Percentiles rank a stretch among this genome's conserved stretches.
phyloP scores from a whole-genome alignment of 2,329 filamentous ascomycete genomes.

The Plenodomus lindquistii region DNA sequence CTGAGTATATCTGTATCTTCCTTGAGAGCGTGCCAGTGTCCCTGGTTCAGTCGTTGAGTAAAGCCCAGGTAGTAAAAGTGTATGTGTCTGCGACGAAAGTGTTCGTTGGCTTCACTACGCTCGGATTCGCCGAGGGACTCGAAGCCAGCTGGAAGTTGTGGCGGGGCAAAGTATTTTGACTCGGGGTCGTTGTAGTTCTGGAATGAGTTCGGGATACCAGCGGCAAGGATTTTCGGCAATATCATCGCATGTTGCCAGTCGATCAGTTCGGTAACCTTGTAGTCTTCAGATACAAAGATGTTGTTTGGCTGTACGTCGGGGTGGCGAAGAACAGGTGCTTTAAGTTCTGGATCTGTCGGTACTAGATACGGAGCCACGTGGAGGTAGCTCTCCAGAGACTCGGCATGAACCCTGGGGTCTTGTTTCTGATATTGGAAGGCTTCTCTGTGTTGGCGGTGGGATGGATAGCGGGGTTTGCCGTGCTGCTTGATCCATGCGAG shows the following conservation, averaged over 20 bases:
- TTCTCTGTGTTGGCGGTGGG: slow-evolving; percentile 25
- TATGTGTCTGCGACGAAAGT: slow-evolving; percentile 30
- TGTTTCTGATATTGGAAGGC: slow-evolving; percentile 25
- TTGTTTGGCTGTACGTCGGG: slow-evolving; percentile 42
- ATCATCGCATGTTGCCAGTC: slow-evolving; percentile 48
- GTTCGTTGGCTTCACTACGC: slow-evolving; percentile 19
- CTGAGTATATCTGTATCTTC: slow-evolving; percentile 21
- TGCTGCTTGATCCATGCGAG: slow-evolving; percentile 24
- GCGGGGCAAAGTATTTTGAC: slow-evolving; percentile 21
- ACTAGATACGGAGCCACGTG: slow-evolving; percentile 23
- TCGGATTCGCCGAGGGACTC: slow-evolving; percentile 18
- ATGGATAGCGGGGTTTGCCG: slow-evolving; percentile 23
- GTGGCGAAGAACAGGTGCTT: slow-evolving; percentile 35
- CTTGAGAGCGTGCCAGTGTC: slow-evolving; percentile 30
- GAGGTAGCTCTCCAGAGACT: slow-evolving; percentile 21
- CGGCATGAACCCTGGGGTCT: slow-evolving; percentile 18
- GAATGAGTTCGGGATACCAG: slow-evolving; percentile 46
- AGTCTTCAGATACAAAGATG: slow-evolving; percentile 36
- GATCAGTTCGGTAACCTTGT: slow-evolving; percentile 44
- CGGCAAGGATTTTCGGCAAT: slow-evolving; percentile 44
- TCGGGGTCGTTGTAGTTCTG: slow-evolving; percentile 46
- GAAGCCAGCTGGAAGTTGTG: slow-evolving; percentile 21
- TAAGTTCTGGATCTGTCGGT: slow-evolving; percentile 18
- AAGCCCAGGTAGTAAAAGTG: slow-evolving; percentile 39
- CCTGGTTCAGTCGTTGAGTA: slow-evolving; percentile 25